Evolutionary conservation across 2,329 filamentous ascomycete genomes (phyloP), one percentile per base, ranked within the genome.

Genomic region (Myriangium duriaei): DNA sequence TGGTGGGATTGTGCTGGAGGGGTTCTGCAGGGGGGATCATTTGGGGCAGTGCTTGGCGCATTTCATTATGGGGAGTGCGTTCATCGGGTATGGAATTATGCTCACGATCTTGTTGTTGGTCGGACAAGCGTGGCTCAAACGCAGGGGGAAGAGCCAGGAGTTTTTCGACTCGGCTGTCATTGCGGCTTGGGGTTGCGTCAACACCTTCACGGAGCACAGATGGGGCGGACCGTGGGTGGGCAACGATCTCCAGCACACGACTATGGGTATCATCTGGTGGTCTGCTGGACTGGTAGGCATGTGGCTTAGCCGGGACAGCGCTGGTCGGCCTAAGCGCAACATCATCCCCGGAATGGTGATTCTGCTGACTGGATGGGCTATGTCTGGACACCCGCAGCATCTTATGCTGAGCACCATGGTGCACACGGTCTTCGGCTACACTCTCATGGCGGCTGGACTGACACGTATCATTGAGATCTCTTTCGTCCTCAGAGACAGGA

Each of bases 191-290:
- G 91, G 88, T 21, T 92, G 85, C 55, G 79, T 98, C 61, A 98
- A 96, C 60, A 96, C 91, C 6, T 96, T 98, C 50, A 98, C 91
- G 12, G 91, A 96, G 60, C 91, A 98, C 56, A 76, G 81, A 37
- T 98, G 91, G 91, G 91, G 91, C 39, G 69, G 69, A 1, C 71
- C 74, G 0, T 98, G 91, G 91, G 85, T 81, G 37, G 76, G 74
- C 60, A 96, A 95, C 54, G 91, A 98, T 58, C 76, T 94, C 63
- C 88, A 98, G 59, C 91, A 98, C 59, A 98, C 91, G 0, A 84
- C 82, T n/a, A 96, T 98, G 88, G 91, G 91, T n/a, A 76, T 98
- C 45, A 77, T 98, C 36, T 98, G 91, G 91, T 98, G 88, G 88
- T 82, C 78, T 51, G 88, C 91, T 5, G 91, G 91, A 15, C 65